Conservation (phyloP, 2,329 filamentous ascomycete species). For the Pseudogymnoascus pannorum region DNA sequence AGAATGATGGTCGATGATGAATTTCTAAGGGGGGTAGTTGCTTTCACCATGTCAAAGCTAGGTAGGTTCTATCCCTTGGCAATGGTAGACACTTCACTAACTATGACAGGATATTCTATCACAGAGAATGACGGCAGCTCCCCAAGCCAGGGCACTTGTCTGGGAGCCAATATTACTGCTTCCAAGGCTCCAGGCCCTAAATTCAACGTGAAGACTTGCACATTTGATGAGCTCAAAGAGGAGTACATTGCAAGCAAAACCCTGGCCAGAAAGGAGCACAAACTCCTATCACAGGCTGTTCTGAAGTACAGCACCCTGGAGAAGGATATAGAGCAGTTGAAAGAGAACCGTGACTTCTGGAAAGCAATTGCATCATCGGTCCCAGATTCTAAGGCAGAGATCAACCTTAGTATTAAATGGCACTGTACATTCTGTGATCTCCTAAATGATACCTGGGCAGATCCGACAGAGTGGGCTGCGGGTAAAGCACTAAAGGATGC, state of each 20-base stretch:
- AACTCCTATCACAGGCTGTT: too few relatives aligned
- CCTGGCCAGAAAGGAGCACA: background rate
- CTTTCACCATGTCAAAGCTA: background rate
- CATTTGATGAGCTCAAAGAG: background rate
- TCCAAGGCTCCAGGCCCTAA: background rate
- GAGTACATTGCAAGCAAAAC: background rate
- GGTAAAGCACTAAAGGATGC: background rate
- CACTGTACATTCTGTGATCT: background rate
- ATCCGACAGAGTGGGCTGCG: background rate
- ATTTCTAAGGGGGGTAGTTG: background rate
- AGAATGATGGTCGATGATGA: background rate
- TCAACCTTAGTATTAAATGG: background rate
- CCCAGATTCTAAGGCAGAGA: background rate
- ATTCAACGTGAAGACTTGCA: conserved; percentile 1
- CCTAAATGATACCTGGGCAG: background rate
- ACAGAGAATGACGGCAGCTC: background rate
- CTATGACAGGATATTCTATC: background rate
- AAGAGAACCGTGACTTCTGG: background rate
- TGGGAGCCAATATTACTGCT: background rate
- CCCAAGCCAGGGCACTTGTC: background rate
- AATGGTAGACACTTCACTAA: background rate
- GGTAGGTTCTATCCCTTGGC: background rate
- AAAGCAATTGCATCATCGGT: background rate
- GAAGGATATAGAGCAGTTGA: background rate
- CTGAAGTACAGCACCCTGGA: background rate